Base-by-base conservation (phyloP, 148 eudicot genomes). In the Rhododendron griersonianum region DNA sequence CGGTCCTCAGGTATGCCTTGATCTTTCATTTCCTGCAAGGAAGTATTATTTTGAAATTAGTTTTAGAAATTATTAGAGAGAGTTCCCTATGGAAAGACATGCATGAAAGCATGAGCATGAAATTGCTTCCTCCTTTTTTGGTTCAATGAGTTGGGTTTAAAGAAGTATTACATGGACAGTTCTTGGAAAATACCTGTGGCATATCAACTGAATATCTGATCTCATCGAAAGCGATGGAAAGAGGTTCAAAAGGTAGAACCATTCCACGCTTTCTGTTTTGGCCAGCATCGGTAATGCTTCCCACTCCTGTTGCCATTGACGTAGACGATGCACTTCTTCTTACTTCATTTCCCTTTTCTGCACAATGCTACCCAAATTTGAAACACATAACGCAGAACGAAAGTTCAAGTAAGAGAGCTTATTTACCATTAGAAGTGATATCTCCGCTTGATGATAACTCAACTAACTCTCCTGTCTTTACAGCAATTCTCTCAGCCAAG, bases 161-260 rank as follows among this genome's bases (percentile, higher is more conserved):
- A 61, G 28, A 23, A 61, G 50, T 9, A 65, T 39, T 63, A 39
- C 30, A 35, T 59, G 51, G 7, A 82, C 45, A 11, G 35, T 33
- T 37, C 53, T 82, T 11, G 2, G 8, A 44, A 21, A 5, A 51
- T 87, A 91, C 93, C 89, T 84, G 84, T 83, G 92, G 93, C 92
- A 91, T 91, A 78, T 91, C 92, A 15, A 91, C 89, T 76, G 88
- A 69, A 78, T 90, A 92, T 57, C 76, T 87, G 33, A 90, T 87
- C 15, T 87, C 90, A 39, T 90, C 87, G 57, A 89, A 91, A 15
- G 87, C 48, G 67, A 91, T 91, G 45, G 91, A 87, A 86, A 85
- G 90, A 18, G 91, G 91, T 83, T 87, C 37, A 59, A 91, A 90
- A 30, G 91, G 91, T 69, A 92, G 88, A 82, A 92, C 77, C 93